Evolutionary conservation across 345 rosid genomes (phyloP).

Genomic region (Iberis pinnata): DNA sequence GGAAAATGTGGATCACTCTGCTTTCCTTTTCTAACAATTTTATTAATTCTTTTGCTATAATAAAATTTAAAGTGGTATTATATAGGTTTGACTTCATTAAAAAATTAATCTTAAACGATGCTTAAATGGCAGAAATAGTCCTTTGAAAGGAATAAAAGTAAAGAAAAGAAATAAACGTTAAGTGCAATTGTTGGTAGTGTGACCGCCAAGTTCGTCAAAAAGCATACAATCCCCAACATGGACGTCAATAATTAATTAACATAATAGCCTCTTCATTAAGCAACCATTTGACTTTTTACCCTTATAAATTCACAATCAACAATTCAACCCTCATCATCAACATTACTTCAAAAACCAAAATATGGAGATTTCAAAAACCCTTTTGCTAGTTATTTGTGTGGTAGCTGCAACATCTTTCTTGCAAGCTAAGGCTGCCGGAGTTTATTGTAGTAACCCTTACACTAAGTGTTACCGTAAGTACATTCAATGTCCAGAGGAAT

Average conservation of each 20-base stretch:
- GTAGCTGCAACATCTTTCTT: constrained; percentile 30
- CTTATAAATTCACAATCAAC: constrained; percentile 20
- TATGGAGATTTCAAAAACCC: constrained; percentile 26
- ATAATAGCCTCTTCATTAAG: constrained; percentile 10
- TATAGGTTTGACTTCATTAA: no score
- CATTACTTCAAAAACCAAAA: neutral
- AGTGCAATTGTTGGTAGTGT: constrained; percentile 16
- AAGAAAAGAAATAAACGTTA: neutral
- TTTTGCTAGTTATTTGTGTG: constrained; percentile 19
- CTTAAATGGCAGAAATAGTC: constrained; percentile 28
- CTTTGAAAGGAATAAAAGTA: constrained; percentile 20
- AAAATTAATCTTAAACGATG: constrained; percentile 17
- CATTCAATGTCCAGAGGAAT: constrained; percentile 33
- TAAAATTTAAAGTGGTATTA: no score
- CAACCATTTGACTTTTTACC: constrained; percentile 25
- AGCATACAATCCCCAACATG: constrained; percentile 14
- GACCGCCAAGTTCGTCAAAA: constrained; percentile 26
- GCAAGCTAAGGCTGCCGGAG: constrained; percentile 32
- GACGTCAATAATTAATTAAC: neutral
- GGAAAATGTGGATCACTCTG: no score
- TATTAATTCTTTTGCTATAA: no score
- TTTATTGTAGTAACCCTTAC: constrained; percentile 28
- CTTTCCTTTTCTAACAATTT: no score
- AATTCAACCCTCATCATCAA: constrained; percentile 11
- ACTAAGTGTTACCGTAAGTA: constrained; percentile 28